phyloP scores from a whole-genome alignment of 176 grass and related monocot genomes.

The Rhipidocladum racemiflorum region DNA sequence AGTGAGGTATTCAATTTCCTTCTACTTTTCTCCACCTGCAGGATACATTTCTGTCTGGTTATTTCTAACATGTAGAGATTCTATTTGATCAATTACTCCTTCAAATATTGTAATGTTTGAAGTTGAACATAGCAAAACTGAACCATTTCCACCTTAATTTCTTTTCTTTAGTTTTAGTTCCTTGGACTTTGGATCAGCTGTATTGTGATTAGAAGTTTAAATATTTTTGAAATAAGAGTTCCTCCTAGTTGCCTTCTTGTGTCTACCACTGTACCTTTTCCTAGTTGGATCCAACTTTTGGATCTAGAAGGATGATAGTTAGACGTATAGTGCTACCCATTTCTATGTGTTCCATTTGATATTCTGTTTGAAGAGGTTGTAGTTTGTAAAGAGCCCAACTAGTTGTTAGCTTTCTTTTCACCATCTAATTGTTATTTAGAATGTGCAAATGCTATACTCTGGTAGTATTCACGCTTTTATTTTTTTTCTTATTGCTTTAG shows the following conservation, averaged over 20 bases:
- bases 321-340: not conserved
- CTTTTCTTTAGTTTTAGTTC: not conserved
- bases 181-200: not conserved
- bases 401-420: not conserved
- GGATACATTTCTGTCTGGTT: not conserved
- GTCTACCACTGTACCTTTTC: not conserved
- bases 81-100: not conserved
- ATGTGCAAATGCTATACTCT: not conserved
- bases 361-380: constrained; percentile 19
- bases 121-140: not conserved
- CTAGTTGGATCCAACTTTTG: not conserved
- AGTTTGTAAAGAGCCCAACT: not conserved
- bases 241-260: not conserved
- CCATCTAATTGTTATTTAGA: constrained; percentile 2
- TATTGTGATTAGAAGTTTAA: not conserved
- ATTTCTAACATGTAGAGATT: not conserved
- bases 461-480: not conserved
- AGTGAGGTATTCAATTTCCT: constrained; percentile 56
- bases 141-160: not conserved
- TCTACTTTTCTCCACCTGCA: constrained; percentile 2
- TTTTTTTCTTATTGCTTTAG: not conserved
- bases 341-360: not conserved
- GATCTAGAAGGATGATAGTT: not conserved
- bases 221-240: not conserved
- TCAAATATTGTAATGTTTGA: not conserved